Conservation (phyloP, 805 yeast genomes). For the Pichia nanzhaoensis region DNA sequence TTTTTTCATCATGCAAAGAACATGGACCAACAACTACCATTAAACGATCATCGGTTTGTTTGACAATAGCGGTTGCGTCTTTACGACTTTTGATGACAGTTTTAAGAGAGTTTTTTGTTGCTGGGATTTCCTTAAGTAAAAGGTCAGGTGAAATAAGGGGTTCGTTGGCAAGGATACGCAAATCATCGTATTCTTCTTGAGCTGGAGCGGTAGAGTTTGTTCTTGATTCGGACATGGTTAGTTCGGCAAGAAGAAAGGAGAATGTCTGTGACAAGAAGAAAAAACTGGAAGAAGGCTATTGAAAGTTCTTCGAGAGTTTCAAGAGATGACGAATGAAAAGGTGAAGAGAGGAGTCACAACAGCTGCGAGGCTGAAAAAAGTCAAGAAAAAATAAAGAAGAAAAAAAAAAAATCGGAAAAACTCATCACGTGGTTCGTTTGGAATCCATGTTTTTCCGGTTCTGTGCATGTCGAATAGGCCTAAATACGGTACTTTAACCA, state of each 20-base stretch:
- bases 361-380: no score
- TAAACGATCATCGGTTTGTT: conserved; percentile 73
- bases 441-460: no score
- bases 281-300: no score
- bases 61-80: conserved; percentile 68
- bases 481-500: no score
- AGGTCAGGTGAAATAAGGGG: conserved; percentile 92
- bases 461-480: no score
- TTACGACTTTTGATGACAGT: conserved; percentile 73
- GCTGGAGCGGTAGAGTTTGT: conserved; percentile 36
- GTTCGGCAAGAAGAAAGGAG: conserved; percentile 41
- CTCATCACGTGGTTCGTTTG: no score
- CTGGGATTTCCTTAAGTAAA: conserved; percentile 78
- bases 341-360: no score
- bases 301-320: no score
- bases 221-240: conserved; percentile 2
- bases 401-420: no score
- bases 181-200: conserved; percentile 67
- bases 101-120: conserved; percentile 44
- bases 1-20: conserved; percentile 85
- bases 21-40: conserved; percentile 94
- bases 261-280: no score
- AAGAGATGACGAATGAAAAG: no score
- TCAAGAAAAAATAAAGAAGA: no score
- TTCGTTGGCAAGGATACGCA: conserved; percentile 80